Conservation (phyloP, 169 alveolate genomes). For the Babesia gibsoni region DNA sequence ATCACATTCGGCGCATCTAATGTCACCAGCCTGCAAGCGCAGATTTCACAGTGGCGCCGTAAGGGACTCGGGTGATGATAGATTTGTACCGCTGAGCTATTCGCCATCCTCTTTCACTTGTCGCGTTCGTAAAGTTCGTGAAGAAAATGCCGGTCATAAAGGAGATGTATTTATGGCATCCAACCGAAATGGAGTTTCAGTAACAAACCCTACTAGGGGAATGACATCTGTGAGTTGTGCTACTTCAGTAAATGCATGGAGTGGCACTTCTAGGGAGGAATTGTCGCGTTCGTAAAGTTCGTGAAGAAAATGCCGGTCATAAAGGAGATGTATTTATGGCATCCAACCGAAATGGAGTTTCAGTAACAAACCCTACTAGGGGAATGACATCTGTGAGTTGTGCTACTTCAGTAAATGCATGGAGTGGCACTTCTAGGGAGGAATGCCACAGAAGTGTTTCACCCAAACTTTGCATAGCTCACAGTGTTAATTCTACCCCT, state of each 20-base stretch:
- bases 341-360: too few relatives aligned
- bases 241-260: not conserved
- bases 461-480: not conserved
- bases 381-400: too few relatives aligned
- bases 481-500: not conserved
- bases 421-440: not conserved
- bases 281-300: conserved; percentile 25
- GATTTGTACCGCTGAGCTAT: not conserved
- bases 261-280: not conserved
- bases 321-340: not conserved
- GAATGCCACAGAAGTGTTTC: not conserved
- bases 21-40: not conserved
- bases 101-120: conserved; percentile 2
- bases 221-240: too few relatives aligned
- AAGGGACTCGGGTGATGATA: not conserved
- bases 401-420: not conserved
- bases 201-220: too few relatives aligned
- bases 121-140: conserved; percentile 26
- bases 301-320: not conserved
- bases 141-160: not conserved
- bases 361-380: too few relatives aligned
- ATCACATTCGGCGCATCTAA: not conserved
- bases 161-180: too few relatives aligned
- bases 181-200: too few relatives aligned
- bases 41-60: not conserved